Percentiles rank a stretch among this genome's conserved stretches.
These are phyloP conservation scores for Backusella parvicylindrica DNA, from an alignment of 192 early-diverging fungal genomes.

Conservation along the genomic window DNA sequence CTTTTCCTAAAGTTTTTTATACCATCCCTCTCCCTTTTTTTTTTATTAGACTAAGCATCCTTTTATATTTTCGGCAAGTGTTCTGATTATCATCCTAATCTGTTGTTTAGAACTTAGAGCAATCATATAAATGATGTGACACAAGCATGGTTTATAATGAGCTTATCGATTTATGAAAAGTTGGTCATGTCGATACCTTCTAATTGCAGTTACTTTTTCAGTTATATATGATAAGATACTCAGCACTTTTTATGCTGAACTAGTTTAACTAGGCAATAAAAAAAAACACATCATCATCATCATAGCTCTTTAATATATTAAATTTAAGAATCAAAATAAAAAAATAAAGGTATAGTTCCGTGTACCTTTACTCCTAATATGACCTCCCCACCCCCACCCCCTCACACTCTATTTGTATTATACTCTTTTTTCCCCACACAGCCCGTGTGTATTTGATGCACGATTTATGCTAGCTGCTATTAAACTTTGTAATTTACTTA, in stretches of 20 bases:
- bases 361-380: background rate
- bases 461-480: background rate
- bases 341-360: background rate
- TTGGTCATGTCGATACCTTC: background rate
- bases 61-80: background rate
- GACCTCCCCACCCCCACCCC: background rate
- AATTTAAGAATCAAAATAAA: background rate
- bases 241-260: background rate
- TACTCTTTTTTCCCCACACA: background rate
- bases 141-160: background rate
- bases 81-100: background rate
- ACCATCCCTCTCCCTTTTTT: background rate
- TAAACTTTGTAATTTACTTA: slow-evolving; percentile 2
- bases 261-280: background rate
- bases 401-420: background rate
- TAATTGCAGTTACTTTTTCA: background rate
- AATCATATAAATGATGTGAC: background rate
- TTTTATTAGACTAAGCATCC: background rate
- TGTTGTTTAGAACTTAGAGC: background rate
- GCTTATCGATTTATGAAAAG: background rate
- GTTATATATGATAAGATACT: background rate
- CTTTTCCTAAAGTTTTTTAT: background rate
- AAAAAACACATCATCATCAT: background rate
- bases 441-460: background rate
- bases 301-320: background rate